Percentiles rank a stretch among this genome's conserved stretches.
phyloP scores from a whole-genome alignment of 1,284 basidiomycete genomes.

The Irpex lacteus region DNA sequence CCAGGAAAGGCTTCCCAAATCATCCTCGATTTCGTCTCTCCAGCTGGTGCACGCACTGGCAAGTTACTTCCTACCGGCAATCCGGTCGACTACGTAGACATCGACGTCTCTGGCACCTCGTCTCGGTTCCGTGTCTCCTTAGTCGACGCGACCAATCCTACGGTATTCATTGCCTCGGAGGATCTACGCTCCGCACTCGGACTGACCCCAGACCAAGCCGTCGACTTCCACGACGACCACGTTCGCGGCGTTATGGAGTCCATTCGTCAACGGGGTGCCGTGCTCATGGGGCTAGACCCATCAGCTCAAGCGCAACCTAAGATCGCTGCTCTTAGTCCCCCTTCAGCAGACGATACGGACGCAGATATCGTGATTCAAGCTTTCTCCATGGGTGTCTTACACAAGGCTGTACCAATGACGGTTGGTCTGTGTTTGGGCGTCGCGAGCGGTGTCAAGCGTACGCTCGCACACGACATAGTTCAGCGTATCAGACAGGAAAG shows the following conservation, averaged over 20 bases:
- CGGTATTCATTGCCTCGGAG: conserved; percentile 51
- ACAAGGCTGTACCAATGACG: conserved; percentile 75
- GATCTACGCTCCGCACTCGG: conserved; percentile 42
- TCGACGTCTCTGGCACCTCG: conserved; percentile 23
- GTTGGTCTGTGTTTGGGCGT: conserved; percentile 71
- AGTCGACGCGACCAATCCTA: conserved; percentile 75
- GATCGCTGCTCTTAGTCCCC: conserved; percentile 54
- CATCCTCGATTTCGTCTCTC: conserved; percentile 62
- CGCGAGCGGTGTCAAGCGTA: conserved; percentile 50
- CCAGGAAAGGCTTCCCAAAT: conserved; percentile 63
- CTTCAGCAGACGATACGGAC: conserved; percentile 26
- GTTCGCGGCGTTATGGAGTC: conserved; percentile 44
- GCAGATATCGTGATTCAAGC: conserved; percentile 61
- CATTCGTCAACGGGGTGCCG: conserved; percentile 56
- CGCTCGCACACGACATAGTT: conserved; percentile 49
- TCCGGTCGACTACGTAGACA: conserved; percentile 40
- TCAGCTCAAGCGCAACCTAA: conserved; percentile 66
- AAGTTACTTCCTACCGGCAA: conserved; percentile 64
- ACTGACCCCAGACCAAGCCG: conserved; percentile 15
- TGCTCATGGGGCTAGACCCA: conserved; percentile 63
- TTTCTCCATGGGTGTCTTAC: conserved; percentile 69
- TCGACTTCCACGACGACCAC: conserved; percentile 23
- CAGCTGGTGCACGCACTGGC: conserved; percentile 68
- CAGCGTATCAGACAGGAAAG: conserved; percentile 17
- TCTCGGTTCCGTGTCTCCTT: conserved; percentile 44